Base-by-base conservation (phyloP, 2,329 filamentous ascomycete genomes). In the Alternaria ethzedia region DNA sequence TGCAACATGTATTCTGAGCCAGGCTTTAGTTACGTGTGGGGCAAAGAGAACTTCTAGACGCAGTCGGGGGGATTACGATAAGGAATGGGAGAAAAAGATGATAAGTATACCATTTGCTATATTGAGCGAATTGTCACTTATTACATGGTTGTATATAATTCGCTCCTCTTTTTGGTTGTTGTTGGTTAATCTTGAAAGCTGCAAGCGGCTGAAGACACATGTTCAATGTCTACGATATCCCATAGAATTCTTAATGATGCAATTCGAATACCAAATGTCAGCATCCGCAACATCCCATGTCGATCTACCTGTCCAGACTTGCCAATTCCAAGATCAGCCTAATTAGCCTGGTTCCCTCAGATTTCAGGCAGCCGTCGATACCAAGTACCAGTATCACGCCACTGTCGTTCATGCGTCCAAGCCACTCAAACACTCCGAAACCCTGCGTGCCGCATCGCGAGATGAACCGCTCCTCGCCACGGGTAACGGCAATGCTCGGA, bases 1-100 rank as follows among this genome's bases (percentile, higher is more conserved):
- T 96, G 92, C 81, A 96, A 95, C 79, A 93, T 93, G 85, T 95
- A 95, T 82, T 92, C 90, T 62, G 91, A 94, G 76, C 91, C 91
- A 77, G 91, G 87, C 41, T 90, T 90, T 79, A 87, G 85, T 51
- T 90, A 88, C 71, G 87, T 89, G 51, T 90, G 88, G 88, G 88
- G 88, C 74, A 90, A 90, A 78, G 88, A 90, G 81, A 90, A 90
- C 77, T 90, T 90, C 75, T 89, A 87, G 73, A 26, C 20, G 32
- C 44, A 23, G 49, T 17, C 13, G 15, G 6, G 6, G 21, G 11
- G 28, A 43, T n/a, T n/a, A 17, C 4, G n/a, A 28, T 46, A 25
- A 44, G 36, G 45, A n/a, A 25, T 6, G 15, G 30, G 52, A 44
- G 54, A 60, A 54, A 26, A 49, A 57, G 20, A 44, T 23, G 55